Conservation (phyloP, 345 rosid genomes). For the Orychophragmus violaceus region DNA sequence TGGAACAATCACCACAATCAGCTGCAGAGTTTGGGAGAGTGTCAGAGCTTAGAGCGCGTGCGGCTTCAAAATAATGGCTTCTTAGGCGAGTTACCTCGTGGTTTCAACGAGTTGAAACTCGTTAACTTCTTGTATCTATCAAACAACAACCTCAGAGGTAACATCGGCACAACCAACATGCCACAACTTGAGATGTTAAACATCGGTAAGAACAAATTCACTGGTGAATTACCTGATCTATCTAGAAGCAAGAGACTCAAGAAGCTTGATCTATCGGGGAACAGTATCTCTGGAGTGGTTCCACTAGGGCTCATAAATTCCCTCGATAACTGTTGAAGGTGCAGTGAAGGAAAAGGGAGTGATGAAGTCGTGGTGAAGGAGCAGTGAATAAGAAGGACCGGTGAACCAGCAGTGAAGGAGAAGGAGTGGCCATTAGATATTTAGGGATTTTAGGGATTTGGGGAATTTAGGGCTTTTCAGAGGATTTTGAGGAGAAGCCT, state of each 20-base stretch:
- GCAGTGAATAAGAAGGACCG: no score
- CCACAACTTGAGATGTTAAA: conserved; percentile 69
- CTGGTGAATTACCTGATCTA: conserved; percentile 47
- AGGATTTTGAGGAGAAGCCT: no score
- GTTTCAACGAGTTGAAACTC: conserved; percentile 47
- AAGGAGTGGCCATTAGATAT: no score
- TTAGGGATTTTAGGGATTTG: no score
- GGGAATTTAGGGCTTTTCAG: no score
- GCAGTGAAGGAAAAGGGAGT: no score
- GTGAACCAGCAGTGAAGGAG: no score
- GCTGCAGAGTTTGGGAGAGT: conserved; percentile 35
- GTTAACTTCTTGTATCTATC: conserved; percentile 82
- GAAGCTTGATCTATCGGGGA: conserved; percentile 60
- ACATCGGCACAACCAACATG: conserved; percentile 60
- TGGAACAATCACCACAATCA: no score
- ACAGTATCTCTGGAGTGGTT: conserved; percentile 52
- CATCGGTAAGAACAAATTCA: conserved; percentile 54
- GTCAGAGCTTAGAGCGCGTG: conserved; percentile 60
- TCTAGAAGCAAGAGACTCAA: conserved; percentile 56
- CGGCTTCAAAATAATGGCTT: conserved; percentile 68
- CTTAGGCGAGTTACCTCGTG: conserved; percentile 45
- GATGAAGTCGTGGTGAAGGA: no score
- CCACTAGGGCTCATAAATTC: conserved; percentile 44
- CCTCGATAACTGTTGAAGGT: no score
- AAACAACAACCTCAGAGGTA: conserved; percentile 55